phyloP scores from a whole-genome alignment of 177 flowering plant genomes.

The Vitis hybrid region DNA sequence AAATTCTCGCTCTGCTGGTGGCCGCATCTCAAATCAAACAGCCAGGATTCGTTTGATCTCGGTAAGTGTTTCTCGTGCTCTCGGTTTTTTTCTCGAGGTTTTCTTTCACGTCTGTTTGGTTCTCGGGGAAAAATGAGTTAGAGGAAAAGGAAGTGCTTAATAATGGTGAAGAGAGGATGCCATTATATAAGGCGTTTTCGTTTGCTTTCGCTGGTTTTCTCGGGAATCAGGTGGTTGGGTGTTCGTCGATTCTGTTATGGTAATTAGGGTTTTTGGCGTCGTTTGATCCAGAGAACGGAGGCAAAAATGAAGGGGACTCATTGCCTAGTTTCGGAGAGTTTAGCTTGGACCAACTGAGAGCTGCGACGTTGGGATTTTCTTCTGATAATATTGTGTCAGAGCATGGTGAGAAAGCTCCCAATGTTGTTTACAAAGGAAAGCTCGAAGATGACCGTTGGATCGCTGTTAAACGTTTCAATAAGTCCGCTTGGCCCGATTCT shows the following conservation, averaged over 20 bases:
- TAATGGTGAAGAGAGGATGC: too few species aligned
- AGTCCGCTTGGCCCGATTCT: constrained; percentile 73
- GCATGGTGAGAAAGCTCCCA: constrained; percentile 78
- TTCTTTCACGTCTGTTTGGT: background rate
- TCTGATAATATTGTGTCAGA: constrained; percentile 66
- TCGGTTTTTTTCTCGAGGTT: background rate
- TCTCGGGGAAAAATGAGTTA: too few species aligned
- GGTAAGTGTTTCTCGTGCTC: constrained; percentile 22
- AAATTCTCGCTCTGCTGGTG: constrained; percentile 41
- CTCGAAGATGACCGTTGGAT: constrained; percentile 45
- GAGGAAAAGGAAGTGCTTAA: too few species aligned
- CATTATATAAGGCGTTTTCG: too few species aligned
- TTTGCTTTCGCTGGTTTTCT: background rate
- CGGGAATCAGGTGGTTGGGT: too few species aligned
- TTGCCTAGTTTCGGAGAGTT: constrained; percentile 48
- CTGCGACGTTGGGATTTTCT: constrained; percentile 50
- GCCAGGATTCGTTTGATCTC: constrained; percentile 28
- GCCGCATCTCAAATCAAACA: constrained; percentile 32
- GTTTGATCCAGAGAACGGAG: constrained; percentile 37
- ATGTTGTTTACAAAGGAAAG: constrained; percentile 60
- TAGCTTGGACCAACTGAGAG: constrained; percentile 45
- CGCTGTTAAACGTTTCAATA: constrained; percentile 67
- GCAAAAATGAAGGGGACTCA: constrained; percentile 20
- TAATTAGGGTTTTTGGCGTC: background rate
- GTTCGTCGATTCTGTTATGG: too few species aligned